These are phyloP conservation scores for Alternaria sp. DNA, from an alignment of 2,329 filamentous ascomycete species.

Conservation along the genomic window DNA sequence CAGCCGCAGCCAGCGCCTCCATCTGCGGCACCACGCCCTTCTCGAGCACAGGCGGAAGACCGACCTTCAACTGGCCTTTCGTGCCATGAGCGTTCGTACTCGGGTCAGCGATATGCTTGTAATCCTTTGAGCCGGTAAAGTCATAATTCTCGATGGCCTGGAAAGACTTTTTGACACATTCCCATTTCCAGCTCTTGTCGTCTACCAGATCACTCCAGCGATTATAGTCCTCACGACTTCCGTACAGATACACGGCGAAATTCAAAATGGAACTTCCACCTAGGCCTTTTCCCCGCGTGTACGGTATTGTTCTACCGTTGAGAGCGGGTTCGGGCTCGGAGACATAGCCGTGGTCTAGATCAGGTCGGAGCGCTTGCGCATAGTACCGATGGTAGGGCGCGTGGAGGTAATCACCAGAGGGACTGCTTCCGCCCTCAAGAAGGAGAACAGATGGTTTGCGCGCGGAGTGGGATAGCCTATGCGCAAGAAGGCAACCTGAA, in stretches of 20 bases:
- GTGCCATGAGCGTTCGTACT: conserved; percentile 56
- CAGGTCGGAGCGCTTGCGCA: conserved; percentile 50
- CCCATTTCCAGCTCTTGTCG: conserved; percentile 64
- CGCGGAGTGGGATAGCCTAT: conserved; percentile 56
- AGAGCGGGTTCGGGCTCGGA: conserved; percentile 43
- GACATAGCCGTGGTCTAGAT: conserved; percentile 59
- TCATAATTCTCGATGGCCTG: conserved; percentile 63
- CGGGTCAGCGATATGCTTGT: conserved; percentile 57
- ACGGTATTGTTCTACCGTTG: conserved; percentile 49
- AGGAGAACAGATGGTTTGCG: conserved; percentile 62
- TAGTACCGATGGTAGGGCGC: conserved; percentile 63
- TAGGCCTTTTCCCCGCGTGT: conserved; percentile 57
- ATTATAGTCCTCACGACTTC: conserved; percentile 66
- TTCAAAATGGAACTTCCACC: conserved; percentile 58
- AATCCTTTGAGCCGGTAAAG: conserved; percentile 29
- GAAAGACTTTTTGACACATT: conserved; percentile 58
- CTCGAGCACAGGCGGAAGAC: conserved; percentile 60
- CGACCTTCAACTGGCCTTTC: conserved; percentile 31
- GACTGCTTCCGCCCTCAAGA: conserved; percentile 66
- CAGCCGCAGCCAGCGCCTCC: conserved; percentile 62
- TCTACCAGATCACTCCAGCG: conserved; percentile 64
- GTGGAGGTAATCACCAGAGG: conserved; percentile 48
- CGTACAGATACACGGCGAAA: conserved; percentile 51
- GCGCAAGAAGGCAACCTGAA: conserved; percentile 63
- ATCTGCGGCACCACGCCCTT: conserved; percentile 62